Percentiles rank a stretch among this genome's conserved stretches.
phyloP scores from a whole-genome alignment of 805 yeast species.

The Candida corydali region DNA sequence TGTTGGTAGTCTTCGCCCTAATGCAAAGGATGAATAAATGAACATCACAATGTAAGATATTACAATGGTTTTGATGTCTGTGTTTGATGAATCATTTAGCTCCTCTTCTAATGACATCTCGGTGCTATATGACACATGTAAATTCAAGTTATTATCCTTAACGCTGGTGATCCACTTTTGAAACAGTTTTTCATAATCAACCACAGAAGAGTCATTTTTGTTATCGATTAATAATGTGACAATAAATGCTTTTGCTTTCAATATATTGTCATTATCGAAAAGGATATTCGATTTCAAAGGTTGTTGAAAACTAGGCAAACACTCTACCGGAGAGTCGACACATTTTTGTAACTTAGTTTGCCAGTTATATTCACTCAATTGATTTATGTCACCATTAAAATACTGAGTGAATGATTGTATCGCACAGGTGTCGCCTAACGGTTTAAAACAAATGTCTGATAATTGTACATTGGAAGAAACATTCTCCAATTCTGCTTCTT shows the following conservation, averaged over 20 bases:
- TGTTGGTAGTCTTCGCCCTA: conserved; percentile 57
- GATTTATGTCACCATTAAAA: conserved; percentile 58
- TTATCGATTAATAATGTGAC: conserved; percentile 69
- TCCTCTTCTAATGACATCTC: conserved; percentile 84
- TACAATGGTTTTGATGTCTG: conserved; percentile 67
- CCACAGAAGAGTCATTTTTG: conserved; percentile 38
- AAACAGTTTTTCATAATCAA: conserved; percentile 69
- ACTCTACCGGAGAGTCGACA: conserved; percentile 77
- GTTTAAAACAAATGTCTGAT: conserved; percentile 77
- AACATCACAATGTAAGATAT: conserved; percentile 85
- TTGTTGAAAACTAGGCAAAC: conserved; percentile 87
- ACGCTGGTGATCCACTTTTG: conserved; percentile 50
- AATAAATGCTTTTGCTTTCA: conserved; percentile 68
- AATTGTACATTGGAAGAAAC: conserved; percentile 32
- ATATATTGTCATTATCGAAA: conserved; percentile 50
- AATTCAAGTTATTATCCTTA: conserved; percentile 29
- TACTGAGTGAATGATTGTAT: conserved; percentile 88
- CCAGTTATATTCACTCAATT: conserved; percentile 56
- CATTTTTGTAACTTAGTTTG: conserved; percentile 50
- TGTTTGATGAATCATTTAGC: conserved; percentile 72
- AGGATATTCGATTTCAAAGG: conserved; percentile 72
- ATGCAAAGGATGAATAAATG: conserved; percentile 76
- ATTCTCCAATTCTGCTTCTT: conserved; percentile 49
- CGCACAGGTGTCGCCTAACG: conserved; percentile 74
- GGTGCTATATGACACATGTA: conserved; percentile 70